Evolutionary conservation across 1,139 yeast species (phyloP), one percentile per base, ranked within the genome.

Genomic region (Hemisphaericaspora lyxosophila): DNA sequence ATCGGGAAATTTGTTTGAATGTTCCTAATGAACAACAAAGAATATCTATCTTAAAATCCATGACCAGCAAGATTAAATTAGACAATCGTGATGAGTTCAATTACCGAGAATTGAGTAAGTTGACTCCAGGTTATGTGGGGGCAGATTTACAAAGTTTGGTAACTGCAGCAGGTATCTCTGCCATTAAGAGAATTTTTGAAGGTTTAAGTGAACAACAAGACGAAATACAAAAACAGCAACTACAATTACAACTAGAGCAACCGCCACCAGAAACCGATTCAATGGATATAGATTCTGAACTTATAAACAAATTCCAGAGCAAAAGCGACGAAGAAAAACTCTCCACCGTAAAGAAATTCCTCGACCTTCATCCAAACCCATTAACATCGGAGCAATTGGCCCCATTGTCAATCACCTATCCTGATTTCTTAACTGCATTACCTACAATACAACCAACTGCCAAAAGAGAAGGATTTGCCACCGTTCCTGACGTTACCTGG

Each of bases 401-500:
- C 11, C 87, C 89, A 9, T 65, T 92, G 36, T 72, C 84, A 2
- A 90, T 92, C 37, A 81, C 77, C 2, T 82, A 80, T 48, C 82
- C 78, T 12, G 99, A 92, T 59, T 92, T 94, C 56, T 50, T 85
- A 31, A 71, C 76, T 5, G 97, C 97, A 1, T 64, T 92, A 32
- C 97, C 98, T 1, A 81, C 92, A 0, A 85, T 92, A 26, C 98
- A 94, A 63, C 99, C 99, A 11, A 88, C 97, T 0, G 96, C 97
- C 2, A 92, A 90, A 57, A 82, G 99, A 59, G 99, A 92, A 69
- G 98, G 98, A 1, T 94, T 92, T 64, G 97, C 99, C 1, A 94
- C 98, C 0, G 95, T 94, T 8, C 99, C 99, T 0, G 97, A 92
- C 59, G 97, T 92, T 3, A 81, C 95, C 7, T 92, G 98, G 98